Evolutionary conservation across 257 asterid genomes (phyloP), one percentile per base, ranked within the genome.

Genomic region (Ajuga chamaepitys): DNA sequence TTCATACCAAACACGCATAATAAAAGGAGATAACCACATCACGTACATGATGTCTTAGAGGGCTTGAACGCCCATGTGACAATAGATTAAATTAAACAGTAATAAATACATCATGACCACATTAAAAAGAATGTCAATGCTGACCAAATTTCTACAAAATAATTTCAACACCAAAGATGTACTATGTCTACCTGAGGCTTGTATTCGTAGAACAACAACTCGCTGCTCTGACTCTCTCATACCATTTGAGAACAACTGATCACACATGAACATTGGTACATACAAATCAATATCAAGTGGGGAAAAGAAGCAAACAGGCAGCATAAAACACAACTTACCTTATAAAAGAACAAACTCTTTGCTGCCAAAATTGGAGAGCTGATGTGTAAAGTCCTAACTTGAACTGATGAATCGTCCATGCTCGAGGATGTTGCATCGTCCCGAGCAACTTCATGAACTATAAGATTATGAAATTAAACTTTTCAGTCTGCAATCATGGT

Each of bases 331-430:
- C 4, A 17, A 34, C 70, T 35, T 47, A 85, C 98, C 81, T 89
- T 89, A 30, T 81, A 85, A 73, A 87, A 92, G 62, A 83, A 85
- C 3, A 84, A 88, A 66, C 98, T 92, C 72, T 82, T 83, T 46
- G 89, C 98, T 30, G 95, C 98, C 80, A 92, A 80, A 62, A 92
- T 87, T 53, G 95, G 96, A 59, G 98, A 89, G 82, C 97, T 87
- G 44, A 89, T 84, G 80, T 87, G 88, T 54, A 92, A 41, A 21
- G 83, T 84, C 81, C 75, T 82, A 42, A 85, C 85, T 58, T 18
- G 78, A 50, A 72, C 67, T 21, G 66, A 69, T 9, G 82, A 65
- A 54, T 62, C 66, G 51, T 85, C 90, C 72, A 66, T 76, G 70
- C 78, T 71, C 18, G 78, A 64, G 17, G 82, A 64, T 67, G 82